Evolutionary conservation across 805 yeast species (phyloP).

Genomic region (Blastobotrys attinorum): DNA sequence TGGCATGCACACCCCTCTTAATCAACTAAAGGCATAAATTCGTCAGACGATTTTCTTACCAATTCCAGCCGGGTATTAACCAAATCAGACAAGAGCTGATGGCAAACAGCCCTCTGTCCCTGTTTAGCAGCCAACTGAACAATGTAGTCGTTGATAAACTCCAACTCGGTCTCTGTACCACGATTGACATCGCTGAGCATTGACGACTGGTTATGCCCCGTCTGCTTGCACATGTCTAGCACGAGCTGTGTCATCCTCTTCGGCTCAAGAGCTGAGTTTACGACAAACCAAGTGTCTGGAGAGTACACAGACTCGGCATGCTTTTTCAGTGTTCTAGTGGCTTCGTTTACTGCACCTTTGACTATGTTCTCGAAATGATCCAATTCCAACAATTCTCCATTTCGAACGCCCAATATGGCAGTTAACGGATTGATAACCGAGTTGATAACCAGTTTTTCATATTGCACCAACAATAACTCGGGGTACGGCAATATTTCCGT

Average conservation of each 20-base stretch:
- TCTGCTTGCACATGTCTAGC: constrained; percentile 34
- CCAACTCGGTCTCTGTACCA: constrained; percentile 63
- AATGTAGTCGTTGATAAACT: constrained; percentile 76
- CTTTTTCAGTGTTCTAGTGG: constrained; percentile 34
- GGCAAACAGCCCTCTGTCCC: constrained; percentile 37
- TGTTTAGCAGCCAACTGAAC: constrained; percentile 44
- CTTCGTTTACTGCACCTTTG: constrained; percentile 38
- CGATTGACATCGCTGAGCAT: constrained; percentile 61
- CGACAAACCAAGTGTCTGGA: constrained; percentile 9
- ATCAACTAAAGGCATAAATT: too few relatives aligned
- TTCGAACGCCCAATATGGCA: constrained; percentile 65
- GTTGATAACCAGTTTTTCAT: constrained; percentile 71
- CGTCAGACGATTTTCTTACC: too few relatives aligned
- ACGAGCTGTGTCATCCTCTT: constrained; percentile 32
- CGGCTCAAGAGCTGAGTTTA: constrained; percentile 12
- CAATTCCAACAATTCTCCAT: constrained; percentile 59
- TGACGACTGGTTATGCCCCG: constrained; percentile 56
- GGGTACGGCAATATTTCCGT: constrained; percentile 27
- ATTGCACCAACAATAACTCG: constrained; percentile 50
- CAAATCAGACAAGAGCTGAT: constrained; percentile 39
- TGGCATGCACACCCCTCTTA: too few relatives aligned
- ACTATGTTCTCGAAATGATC: constrained; percentile 31
- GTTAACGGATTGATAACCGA: constrained; percentile 80
- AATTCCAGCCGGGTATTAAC: constrained; percentile 33
- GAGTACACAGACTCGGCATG: constrained; percentile 19